phyloP scores from a whole-genome alignment of 73 alveolate genomes.

The Paramecium octaurelia region DNA sequence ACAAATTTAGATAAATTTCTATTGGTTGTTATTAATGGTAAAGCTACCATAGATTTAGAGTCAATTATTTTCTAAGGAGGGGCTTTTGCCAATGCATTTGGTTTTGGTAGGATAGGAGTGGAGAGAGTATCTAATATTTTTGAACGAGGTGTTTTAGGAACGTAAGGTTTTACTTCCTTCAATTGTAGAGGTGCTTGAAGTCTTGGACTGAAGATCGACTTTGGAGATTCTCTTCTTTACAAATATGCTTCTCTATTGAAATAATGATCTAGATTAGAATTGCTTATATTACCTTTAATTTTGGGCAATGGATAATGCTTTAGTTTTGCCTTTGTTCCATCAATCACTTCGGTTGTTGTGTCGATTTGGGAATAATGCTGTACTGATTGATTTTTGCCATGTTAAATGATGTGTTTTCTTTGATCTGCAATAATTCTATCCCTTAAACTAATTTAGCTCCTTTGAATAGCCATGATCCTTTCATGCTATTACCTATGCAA shows the following conservation, averaged over 20 bases:
- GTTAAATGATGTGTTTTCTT: not conserved
- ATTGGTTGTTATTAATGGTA: not conserved
- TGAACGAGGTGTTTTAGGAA: not conserved
- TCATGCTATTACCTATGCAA: not conserved
- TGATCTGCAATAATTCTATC: slow-evolving; percentile 40
- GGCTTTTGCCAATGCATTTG: not conserved
- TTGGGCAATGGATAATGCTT: slow-evolving; percentile 13
- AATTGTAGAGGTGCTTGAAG: not conserved
- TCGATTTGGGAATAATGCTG: slow-evolving; percentile 15
- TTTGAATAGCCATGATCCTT: not conserved
- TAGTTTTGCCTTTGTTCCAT: slow-evolving; percentile 11
- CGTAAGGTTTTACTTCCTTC: not conserved
- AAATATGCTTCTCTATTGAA: slow-evolving; percentile 32
- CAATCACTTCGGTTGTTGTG: slow-evolving; percentile 33
- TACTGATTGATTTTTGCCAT: not conserved
- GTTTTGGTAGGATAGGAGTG: not conserved
- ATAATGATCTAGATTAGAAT: not conserved
- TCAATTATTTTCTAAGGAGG: not conserved
- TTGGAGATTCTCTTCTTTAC: not conserved
- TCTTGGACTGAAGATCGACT: not conserved
- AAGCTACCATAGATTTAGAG: not conserved
- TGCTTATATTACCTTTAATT: not conserved
- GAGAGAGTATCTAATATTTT: not conserved
- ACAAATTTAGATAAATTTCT: slow-evolving; percentile 28
- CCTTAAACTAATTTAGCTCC: not conserved